Evolutionary conservation across 495 filamentous ascomycete species (phyloP).

Genomic region (Glonium stellatum): DNA sequence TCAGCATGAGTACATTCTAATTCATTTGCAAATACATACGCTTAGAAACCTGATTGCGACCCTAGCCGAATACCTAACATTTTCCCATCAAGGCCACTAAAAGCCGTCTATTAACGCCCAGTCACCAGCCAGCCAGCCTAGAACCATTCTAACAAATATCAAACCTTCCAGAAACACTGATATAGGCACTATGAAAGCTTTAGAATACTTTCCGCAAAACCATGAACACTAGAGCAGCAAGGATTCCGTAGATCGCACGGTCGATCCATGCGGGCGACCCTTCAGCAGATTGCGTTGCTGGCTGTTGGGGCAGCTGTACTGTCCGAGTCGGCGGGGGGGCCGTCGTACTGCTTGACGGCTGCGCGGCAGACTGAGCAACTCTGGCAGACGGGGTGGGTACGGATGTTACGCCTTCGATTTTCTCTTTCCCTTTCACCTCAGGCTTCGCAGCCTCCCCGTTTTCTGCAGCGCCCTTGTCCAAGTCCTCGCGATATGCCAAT

Average conservation of each 20-base stretch:
- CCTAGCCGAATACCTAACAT: no score
- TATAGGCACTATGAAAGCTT: not conserved
- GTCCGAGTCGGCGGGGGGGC: not conserved
- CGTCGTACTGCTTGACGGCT: not conserved
- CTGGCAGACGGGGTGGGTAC: not conserved
- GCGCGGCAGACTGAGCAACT: not conserved
- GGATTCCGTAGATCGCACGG: not conserved
- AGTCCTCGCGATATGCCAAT: conserved; percentile 43
- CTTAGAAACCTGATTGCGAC: no score
- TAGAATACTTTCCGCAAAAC: not conserved
- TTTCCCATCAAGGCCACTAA: not conserved
- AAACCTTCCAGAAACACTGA: not conserved
- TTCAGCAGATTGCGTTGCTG: not conserved
- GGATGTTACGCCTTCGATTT: conserved; percentile 37
- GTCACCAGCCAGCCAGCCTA: not conserved
- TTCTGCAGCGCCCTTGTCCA: conserved; percentile 42
- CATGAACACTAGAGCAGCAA: not conserved
- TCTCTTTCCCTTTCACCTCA: conserved; percentile 7
- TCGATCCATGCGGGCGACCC: conserved; percentile 2
- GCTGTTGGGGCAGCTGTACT: not conserved
- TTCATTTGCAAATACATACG: no score
- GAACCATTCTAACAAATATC: not conserved
- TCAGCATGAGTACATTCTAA: no score
- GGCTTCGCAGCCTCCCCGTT: not conserved
- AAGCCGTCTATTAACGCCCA: not conserved